A percentile compares a stretch with the other conserved stretches of the same genome.
Conservation (phyloP, 176 grass and related monocot species). For the Oryza australiensis region DNA sequence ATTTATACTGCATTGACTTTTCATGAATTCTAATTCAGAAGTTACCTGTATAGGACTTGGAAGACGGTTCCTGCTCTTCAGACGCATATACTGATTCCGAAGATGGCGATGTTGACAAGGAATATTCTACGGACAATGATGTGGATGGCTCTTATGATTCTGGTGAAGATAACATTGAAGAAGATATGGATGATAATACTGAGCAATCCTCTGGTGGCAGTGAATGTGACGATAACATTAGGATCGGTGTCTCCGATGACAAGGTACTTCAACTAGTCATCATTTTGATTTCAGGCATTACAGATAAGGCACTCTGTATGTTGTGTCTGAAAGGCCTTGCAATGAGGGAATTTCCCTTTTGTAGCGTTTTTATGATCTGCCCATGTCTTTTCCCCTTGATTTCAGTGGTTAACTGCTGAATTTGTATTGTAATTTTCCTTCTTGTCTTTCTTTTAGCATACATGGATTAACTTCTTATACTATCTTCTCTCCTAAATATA, state of each 20-base stretch:
- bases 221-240: conserved; percentile 49
- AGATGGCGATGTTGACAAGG: conserved; percentile 63
- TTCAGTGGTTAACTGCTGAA: not conserved
- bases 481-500: not conserved
- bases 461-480: not conserved
- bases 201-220: conserved; percentile 48
- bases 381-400: not conserved
- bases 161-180: conserved; percentile 61
- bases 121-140: conserved; percentile 82
- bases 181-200: conserved; percentile 55
- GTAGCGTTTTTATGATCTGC: conserved; percentile 10
- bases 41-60: conserved; percentile 52
- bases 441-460: conserved; percentile 13
- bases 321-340: too few relatives aligned
- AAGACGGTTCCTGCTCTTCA: conserved; percentile 82
- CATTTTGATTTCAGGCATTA: conserved; percentile 33
- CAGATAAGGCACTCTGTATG: not conserved
- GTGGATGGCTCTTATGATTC: conserved; percentile 68
- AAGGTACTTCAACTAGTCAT: conserved; percentile 56
- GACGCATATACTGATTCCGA: conserved; percentile 92
- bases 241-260: conserved; percentile 42
- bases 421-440: not conserved
- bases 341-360: conserved; percentile 18
- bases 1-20: conserved; percentile 17
- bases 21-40: conserved; percentile 41